A percentile compares a stretch with the other conserved stretches of the same genome.
These are phyloP conservation scores for Chaetomium olivaceum DNA, from an alignment of 2,329 filamentous ascomycete genomes.

Conservation along the genomic window DNA sequence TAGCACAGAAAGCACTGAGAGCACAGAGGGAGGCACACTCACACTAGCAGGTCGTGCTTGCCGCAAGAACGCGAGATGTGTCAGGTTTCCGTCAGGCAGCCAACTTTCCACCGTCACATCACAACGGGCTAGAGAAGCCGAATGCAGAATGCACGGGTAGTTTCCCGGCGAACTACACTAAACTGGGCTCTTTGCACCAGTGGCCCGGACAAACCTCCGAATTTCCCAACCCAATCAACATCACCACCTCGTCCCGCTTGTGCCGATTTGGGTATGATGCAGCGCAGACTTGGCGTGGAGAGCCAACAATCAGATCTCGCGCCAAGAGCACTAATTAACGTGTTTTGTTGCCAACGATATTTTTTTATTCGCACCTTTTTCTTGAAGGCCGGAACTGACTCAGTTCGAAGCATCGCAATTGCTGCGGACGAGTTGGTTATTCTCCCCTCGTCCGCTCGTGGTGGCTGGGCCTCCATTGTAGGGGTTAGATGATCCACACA, in stretches of 20 bases:
- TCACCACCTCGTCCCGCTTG: background rate
- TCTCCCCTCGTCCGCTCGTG: background rate
- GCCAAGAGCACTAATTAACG: background rate
- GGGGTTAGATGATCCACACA: constrained; percentile 7
- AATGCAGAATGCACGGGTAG: background rate
- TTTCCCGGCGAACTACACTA: background rate
- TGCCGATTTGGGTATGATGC: background rate
- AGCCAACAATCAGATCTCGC: background rate
- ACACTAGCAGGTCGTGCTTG: constrained; percentile 13
- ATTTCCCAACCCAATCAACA: constrained; percentile 4
- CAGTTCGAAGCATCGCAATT: background rate
- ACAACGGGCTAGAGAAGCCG: background rate
- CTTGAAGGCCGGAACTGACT: background rate
- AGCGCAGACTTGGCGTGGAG: background rate
- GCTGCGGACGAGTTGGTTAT: background rate
- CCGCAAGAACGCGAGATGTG: constrained; percentile 5
- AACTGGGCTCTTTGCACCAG: too few species aligned
- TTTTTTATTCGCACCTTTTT: background rate
- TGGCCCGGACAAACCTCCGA: background rate
- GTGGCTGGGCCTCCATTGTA: too few species aligned
- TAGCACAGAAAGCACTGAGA: background rate
- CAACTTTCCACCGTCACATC: background rate
- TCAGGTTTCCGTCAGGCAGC: constrained; percentile 12
- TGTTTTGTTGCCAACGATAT: background rate
- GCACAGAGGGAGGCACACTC: background rate